These are phyloP conservation scores for Boletus mariae DNA, from an alignment of 1,284 basidiomycete genomes.

Conservation along the genomic window DNA sequence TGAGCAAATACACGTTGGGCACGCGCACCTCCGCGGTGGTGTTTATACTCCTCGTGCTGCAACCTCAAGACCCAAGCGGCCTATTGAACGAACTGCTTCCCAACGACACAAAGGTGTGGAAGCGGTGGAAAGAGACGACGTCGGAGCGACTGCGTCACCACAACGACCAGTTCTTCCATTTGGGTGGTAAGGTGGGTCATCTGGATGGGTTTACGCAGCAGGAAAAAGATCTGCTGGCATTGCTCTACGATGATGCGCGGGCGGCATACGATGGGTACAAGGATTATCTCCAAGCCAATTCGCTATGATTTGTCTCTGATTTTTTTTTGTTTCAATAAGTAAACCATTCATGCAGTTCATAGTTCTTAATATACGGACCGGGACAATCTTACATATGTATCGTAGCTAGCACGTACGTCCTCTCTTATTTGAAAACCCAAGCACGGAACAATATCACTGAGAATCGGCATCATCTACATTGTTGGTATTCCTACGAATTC, in stretches of 20 bases:
- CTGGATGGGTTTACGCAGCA: constrained; percentile 5
- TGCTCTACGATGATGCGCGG: constrained; percentile 20
- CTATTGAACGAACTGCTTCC: constrained; percentile 25
- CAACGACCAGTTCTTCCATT: constrained; percentile 2
- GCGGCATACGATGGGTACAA: constrained; percentile 17
- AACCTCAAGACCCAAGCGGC: constrained; percentile 11
- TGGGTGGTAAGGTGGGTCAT: constrained; percentile 1
- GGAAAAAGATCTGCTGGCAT: constrained; percentile 14
- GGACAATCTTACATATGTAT: neutral
- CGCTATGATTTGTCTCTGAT: neutral
- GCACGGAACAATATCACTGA: no score
- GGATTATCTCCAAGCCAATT: constrained; percentile 6
- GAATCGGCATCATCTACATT: no score
- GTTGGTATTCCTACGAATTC: no score
- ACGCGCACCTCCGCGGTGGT: constrained; percentile 26
- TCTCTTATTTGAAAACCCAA: no score
- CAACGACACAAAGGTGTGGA: constrained; percentile 29
- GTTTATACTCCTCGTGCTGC: constrained; percentile 24
- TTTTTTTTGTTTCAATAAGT: neutral
- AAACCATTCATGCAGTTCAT: neutral
- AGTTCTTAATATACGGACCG: neutral
- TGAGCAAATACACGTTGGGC: constrained; percentile 23
- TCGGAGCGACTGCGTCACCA: constrained; percentile 3
- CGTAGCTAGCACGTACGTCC: neutral
- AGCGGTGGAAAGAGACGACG: constrained; percentile 19